A percentile compares a stretch with the other conserved stretches of the same genome.
These are phyloP conservation scores for Xylaria venustula DNA, from an alignment of 495 filamentous ascomycete genomes.

Conservation along the genomic window DNA sequence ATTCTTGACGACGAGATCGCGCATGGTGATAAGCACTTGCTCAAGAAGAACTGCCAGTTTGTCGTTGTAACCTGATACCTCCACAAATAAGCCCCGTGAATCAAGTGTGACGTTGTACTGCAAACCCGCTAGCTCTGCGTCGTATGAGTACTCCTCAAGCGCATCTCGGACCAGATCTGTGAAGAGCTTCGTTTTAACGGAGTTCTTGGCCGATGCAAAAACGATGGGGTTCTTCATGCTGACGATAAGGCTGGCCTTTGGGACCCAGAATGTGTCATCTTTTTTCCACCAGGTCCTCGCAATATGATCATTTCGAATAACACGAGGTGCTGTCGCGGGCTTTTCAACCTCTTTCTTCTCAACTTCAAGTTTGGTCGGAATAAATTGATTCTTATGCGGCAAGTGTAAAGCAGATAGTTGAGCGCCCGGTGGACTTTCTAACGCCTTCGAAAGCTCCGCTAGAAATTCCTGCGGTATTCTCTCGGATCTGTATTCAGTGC, in stretches of 20 bases:
- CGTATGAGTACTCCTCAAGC: constrained; percentile 92
- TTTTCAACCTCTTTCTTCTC: constrained; percentile 85
- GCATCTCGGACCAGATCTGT: constrained; percentile 87
- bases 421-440: constrained; percentile 51
- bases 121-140: constrained; percentile 89
- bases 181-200: constrained; percentile 77
- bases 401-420: constrained; percentile 75
- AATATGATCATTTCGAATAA: constrained; percentile 82
- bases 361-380: constrained; percentile 89
- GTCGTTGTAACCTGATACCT: constrained; percentile 90
- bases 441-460: constrained; percentile 62
- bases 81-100: constrained; percentile 71
- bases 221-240: constrained; percentile 76
- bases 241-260: constrained; percentile 82
- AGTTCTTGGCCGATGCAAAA: constrained; percentile 71
- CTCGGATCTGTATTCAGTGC: constrained; percentile 86
- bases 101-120: constrained; percentile 75
- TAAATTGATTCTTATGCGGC: constrained; percentile 93
- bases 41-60: constrained; percentile 90
- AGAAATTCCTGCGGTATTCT: constrained; percentile 78
- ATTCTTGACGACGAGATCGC: constrained; percentile 74
- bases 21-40: constrained; percentile 85
- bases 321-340: constrained; percentile 70
- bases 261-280: constrained; percentile 98
- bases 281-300: constrained; percentile 98